Base-by-base conservation (phyloP, 1,284 basidiomycete genomes). In the Cystobasidium slooffiae region DNA sequence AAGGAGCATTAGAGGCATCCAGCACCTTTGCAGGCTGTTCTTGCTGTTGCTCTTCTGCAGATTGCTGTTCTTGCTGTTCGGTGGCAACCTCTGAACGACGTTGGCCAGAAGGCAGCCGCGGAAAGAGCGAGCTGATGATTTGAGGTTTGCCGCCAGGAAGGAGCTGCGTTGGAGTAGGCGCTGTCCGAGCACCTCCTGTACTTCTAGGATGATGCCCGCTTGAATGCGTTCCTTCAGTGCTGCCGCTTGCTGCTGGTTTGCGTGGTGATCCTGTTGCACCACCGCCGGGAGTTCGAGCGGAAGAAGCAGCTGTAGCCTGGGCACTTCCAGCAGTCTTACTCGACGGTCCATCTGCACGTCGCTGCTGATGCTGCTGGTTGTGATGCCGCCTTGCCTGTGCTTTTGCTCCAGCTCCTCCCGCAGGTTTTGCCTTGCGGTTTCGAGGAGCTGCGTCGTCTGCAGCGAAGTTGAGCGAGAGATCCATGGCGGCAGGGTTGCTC, bases 121-220 rank as follows among this genome's bases (percentile, higher is more conserved):
- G 89, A 84, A 97, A 97, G 3, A 97, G 86, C 3, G 93, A 95
- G 0, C 94, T 97, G 78, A 97, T 93, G 75, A 94, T 85, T 80
- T 94, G 70, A 14, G 39, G 41, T 61, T 52, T 68, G 37, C 61
- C 55, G 41, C 7, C 6, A 20, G 12, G 47, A 22, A 20, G 61
- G 3, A 31, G 31, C 31, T 31, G 31, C 31, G 31, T 31, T 31
- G 31, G 31, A 31, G 31, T 31, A 31, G 31, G 31, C 2, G 31
- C 31, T 31, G 31, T 1, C 31, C 5, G 31, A 31, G 5, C 5
- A 31, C 31, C 31, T 31, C 31, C 31, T 31, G 31, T 31, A 31
- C 31, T 31, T 31, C 31, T 31, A 31, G 31, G 5, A 31, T 31
- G 31, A 31, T 31, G 31, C 31, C 31, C 31, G 31, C 31, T 31